Conservation (phyloP, 2,329 filamentous ascomycete species). For the Graphiopsis chlorocephala region DNA sequence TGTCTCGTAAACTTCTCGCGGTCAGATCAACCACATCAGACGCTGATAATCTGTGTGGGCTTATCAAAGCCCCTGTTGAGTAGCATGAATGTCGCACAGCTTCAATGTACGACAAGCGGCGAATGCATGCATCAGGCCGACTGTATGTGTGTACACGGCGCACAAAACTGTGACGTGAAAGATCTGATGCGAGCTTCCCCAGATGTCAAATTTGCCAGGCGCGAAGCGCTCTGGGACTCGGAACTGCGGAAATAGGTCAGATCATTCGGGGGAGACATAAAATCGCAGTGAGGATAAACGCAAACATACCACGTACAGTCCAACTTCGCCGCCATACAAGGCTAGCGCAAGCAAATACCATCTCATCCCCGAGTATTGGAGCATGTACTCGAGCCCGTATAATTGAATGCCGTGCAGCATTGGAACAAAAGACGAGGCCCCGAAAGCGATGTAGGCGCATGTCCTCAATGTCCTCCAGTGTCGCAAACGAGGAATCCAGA, state of each 20-base stretch:
- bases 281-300: background rate
- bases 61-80: background rate
- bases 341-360: background rate
- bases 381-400: background rate
- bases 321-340: background rate
- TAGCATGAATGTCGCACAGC: background rate
- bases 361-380: background rate
- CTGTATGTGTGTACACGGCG: background rate
- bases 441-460: background rate
- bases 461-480: background rate
- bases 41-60: too few relatives aligned
- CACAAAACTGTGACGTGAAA: constrained; percentile 64
- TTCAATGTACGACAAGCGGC: background rate
- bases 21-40: too few relatives aligned
- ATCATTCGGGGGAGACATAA: background rate
- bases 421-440: background rate
- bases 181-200: constrained; percentile 88
- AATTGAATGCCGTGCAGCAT: background rate
- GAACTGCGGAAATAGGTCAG: constrained; percentile 43
- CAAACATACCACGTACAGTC: background rate
- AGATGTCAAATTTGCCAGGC: constrained; percentile 79
- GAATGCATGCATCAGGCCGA: background rate
- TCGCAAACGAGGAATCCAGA: background rate
- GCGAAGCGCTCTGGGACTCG: constrained; percentile 75
- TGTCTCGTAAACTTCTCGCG: too few relatives aligned